Conservation (phyloP, 2,329 filamentous ascomycete genomes). For the Phaeosphaeriaceae sp. region DNA sequence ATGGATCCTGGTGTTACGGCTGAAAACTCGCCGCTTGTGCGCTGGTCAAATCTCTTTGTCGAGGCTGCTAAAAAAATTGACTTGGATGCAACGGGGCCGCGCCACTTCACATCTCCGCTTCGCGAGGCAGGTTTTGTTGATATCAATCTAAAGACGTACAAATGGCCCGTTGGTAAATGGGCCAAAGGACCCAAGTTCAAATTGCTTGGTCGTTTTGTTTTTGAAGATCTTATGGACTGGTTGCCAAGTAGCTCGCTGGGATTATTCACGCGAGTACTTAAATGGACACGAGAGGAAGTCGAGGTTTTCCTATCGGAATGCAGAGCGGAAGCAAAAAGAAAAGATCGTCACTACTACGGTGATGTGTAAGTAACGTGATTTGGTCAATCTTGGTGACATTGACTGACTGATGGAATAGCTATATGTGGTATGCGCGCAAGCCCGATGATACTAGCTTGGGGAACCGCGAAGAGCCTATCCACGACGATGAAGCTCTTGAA, state of each 20-base stretch:
- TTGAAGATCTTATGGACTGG: constrained; percentile 37
- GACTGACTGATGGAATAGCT: constrained; percentile 16
- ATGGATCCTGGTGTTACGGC: constrained; percentile 30
- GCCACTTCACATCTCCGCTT: constrained; percentile 40
- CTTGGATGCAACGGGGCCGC: constrained; percentile 50
- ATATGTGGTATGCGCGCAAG: constrained; percentile 35
- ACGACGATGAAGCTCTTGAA: constrained; percentile 33
- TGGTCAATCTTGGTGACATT: not conserved
- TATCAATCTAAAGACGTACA: constrained; percentile 35
- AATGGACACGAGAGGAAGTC: constrained; percentile 36
- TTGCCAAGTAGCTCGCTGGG: constrained; percentile 32
- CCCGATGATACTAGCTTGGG: constrained; percentile 9
- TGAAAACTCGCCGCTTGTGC: constrained; percentile 30
- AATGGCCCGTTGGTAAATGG: constrained; percentile 43
- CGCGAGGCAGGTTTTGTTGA: constrained; percentile 34
- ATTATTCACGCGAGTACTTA: constrained; percentile 37
- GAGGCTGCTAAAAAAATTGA: constrained; percentile 40
- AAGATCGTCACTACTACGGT: constrained; percentile 34
- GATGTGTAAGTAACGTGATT: constrained; percentile 25
- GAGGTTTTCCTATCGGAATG: constrained; percentile 38
- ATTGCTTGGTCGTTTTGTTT: constrained; percentile 32
- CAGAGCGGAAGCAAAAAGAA: constrained; percentile 33
- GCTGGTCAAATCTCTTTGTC: constrained; percentile 33
- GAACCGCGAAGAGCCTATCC: constrained; percentile 13
- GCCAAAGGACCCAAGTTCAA: constrained; percentile 40